Evolutionary conservation across 2,329 filamentous ascomycete species (phyloP).

Genomic region (Sarocladium brachiariae): DNA sequence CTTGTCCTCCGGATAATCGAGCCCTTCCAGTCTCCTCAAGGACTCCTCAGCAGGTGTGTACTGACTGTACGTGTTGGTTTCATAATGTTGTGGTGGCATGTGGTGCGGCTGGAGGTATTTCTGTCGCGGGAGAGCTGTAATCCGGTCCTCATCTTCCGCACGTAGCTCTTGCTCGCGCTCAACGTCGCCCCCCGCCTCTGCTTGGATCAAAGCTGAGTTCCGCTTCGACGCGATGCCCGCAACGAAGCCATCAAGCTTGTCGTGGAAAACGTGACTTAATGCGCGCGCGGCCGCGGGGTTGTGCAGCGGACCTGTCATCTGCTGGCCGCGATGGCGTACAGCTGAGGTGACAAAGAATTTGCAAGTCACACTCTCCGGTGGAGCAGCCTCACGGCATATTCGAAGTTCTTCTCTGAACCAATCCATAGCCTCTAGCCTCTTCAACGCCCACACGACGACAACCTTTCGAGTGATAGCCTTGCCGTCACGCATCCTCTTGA

Average conservation of each 20-base stretch:
- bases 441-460: constrained; percentile 89
- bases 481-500: constrained; percentile 91
- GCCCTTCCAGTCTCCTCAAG: constrained; percentile 42
- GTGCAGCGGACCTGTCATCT: constrained; percentile 39
- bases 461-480: constrained; percentile 89
- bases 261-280: constrained; percentile 70
- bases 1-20: constrained; percentile 37
- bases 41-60: constrained; percentile 35
- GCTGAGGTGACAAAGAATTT: constrained; percentile 90
- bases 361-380: constrained; percentile 81
- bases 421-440: constrained; percentile 86
- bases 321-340: constrained; percentile 26
- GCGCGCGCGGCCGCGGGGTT: constrained; percentile 34
- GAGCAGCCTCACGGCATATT: constrained; percentile 84
- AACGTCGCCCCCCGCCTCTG: constrained; percentile 71
- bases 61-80: background rate
- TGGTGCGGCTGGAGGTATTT: constrained; percentile 54
- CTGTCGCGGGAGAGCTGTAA: constrained; percentile 70
- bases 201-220: constrained; percentile 74
- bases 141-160: constrained; percentile 74
- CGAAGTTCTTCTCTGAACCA: constrained; percentile 95
- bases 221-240: constrained; percentile 81
- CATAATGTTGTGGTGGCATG: constrained; percentile 16
- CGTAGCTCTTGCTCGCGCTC: constrained; percentile 75
- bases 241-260: constrained; percentile 81